Conservation (phyloP, 2,329 filamentous ascomycete genomes). For the Pseudopyricularia cyperi region DNA sequence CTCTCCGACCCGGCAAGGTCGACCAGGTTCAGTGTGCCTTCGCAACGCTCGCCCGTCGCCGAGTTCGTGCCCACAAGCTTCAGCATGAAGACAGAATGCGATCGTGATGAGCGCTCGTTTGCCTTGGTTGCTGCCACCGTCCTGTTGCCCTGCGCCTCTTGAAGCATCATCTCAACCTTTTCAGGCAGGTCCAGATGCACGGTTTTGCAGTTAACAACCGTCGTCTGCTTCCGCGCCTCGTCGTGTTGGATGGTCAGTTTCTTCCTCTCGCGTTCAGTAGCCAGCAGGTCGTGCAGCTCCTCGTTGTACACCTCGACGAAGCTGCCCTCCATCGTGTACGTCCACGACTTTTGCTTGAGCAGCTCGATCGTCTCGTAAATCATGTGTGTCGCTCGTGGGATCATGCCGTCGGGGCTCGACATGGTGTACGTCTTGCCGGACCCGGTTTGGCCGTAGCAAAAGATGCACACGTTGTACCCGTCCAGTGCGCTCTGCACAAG, state of each 20-base stretch:
- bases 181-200: slow-evolving; percentile 67
- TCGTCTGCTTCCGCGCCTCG: slow-evolving; percentile 66
- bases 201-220: slow-evolving; percentile 65
- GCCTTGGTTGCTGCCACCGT: slow-evolving; percentile 95
- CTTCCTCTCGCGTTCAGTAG: slow-evolving; percentile 55
- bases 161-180: slow-evolving; percentile 68
- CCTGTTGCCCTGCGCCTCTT: slow-evolving; percentile 70
- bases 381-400: slow-evolving; percentile 81
- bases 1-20: slow-evolving; percentile 90
- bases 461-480: slow-evolving; percentile 97
- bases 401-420: slow-evolving; percentile 86
- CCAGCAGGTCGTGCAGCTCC: slow-evolving; percentile 79
- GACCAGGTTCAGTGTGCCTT: slow-evolving; percentile 89
- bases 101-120: slow-evolving; percentile 87
- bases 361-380: slow-evolving; percentile 81
- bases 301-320: slow-evolving; percentile 99
- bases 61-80: slow-evolving; percentile 60
- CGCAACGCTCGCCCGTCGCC: slow-evolving; percentile 69
- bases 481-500: slow-evolving; percentile 92
- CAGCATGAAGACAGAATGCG: slow-evolving; percentile 92
- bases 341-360: slow-evolving; percentile 84
- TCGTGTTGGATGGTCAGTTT: slow-evolving; percentile 89
- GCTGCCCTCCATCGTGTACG: slow-evolving; percentile 84
- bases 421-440: slow-evolving; percentile 96
- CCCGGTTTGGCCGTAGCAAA: slow-evolving; percentile 95